These are phyloP conservation scores for Parafenestella ontariensis DNA, from an alignment of 2,329 filamentous ascomycete species.

Conservation along the genomic window DNA sequence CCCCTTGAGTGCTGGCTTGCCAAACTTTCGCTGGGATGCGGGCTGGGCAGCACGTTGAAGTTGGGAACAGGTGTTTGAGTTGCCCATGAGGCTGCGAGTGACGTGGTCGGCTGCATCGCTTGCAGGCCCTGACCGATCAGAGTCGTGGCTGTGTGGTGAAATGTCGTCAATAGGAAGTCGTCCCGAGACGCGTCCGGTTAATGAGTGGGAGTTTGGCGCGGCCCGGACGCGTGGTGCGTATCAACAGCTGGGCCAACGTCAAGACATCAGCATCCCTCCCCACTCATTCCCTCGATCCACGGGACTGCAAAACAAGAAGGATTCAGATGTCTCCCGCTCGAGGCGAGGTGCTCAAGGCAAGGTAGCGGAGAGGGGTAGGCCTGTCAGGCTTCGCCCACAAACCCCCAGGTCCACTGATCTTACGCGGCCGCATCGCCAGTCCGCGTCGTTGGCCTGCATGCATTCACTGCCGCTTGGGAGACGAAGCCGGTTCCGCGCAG, in stretches of 20 bases:
- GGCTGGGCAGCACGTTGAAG: not conserved
- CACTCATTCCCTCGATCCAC: not conserved
- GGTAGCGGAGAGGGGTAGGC: not conserved
- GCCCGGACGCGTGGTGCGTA: not conserved
- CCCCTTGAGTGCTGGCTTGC: slow-evolving; percentile 3
- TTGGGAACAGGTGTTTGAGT: slow-evolving; percentile 27
- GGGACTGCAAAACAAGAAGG: not conserved
- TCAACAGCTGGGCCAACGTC: not conserved
- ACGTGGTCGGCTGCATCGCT: slow-evolving; percentile 6
- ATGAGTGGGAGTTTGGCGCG: slow-evolving; percentile 1
- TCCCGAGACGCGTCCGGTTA: slow-evolving; percentile 18
- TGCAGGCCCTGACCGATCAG: slow-evolving; percentile 26
- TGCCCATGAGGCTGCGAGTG: not conserved
- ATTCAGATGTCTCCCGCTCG: not conserved
- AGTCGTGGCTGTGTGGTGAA: slow-evolving; percentile 1
- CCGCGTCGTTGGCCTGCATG: slow-evolving; percentile 7
- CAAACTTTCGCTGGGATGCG: not conserved
- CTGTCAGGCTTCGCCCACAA: slow-evolving; percentile 5
- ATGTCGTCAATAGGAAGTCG: slow-evolving; percentile 19
- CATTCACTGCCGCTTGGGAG: slow-evolving; percentile 12
- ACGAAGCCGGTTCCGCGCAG: slow-evolving; percentile 23
- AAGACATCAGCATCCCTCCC: not conserved
- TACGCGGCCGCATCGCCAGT: not conserved
- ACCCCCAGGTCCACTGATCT: not conserved
- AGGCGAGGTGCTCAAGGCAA: not conserved